A percentile compares a stretch with the other conserved stretches of the same genome.
These are phyloP conservation scores for Sonneratia caseolaris DNA, from an alignment of 345 rosid species.

Conservation along the genomic window DNA sequence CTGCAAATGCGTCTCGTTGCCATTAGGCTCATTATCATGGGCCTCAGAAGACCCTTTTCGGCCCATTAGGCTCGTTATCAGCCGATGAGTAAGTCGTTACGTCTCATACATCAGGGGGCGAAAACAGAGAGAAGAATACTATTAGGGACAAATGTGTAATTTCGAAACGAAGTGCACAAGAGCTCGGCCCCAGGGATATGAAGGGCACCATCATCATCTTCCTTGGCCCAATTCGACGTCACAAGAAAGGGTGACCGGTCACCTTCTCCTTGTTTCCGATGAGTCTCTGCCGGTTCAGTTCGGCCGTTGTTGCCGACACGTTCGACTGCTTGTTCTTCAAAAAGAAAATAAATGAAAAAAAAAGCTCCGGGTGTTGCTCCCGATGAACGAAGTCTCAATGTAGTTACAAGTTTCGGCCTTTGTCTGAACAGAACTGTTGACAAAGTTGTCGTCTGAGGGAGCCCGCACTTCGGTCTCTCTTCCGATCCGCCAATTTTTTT, in stretches of 20 bases:
- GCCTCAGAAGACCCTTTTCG: too few relatives aligned
- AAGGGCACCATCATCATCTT: not conserved
- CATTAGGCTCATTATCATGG: too few relatives aligned
- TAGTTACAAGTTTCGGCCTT: conserved; percentile 11
- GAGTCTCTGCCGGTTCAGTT: not conserved
- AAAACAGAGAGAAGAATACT: too few relatives aligned
- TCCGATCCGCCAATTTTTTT: not conserved
- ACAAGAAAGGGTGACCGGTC: not conserved
- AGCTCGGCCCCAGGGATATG: not conserved
- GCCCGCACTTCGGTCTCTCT: not conserved
- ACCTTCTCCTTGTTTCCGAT: not conserved
- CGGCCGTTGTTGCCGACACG: not conserved
- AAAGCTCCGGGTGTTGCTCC: not conserved
- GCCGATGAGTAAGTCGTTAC: too few relatives aligned
- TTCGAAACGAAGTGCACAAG: too few relatives aligned
- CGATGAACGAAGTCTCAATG: conserved; percentile 2
- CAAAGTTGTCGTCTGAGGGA: conserved; percentile 10
- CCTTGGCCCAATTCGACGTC: not conserved
- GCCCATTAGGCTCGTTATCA: too few relatives aligned
- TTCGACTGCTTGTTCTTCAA: not conserved
- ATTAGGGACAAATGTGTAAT: too few relatives aligned
- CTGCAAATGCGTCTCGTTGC: too few relatives aligned
- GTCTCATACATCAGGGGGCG: too few relatives aligned
- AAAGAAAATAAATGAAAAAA: too few relatives aligned
- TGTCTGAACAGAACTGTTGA: conserved; percentile 12